A percentile compares a stretch with the other conserved stretches of the same genome.
Conservation (phyloP, 2,329 filamentous ascomycete genomes). For the Fusarium siculi region DNA sequence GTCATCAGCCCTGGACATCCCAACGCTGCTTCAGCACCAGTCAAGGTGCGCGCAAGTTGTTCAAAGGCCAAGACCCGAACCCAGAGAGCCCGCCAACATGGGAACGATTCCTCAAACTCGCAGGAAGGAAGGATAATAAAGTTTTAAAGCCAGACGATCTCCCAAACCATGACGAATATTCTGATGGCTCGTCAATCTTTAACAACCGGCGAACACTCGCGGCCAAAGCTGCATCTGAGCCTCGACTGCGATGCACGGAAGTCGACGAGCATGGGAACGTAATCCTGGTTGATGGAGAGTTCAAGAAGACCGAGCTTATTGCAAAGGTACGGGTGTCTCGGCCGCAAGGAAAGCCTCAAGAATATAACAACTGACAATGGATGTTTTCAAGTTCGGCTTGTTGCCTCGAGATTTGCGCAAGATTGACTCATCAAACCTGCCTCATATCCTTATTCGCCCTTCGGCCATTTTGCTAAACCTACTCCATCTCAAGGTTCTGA, state of each 20-base stretch:
- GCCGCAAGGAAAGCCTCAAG: background rate
- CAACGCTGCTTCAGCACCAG: constrained; percentile 48
- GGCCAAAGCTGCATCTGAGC: constrained; percentile 83
- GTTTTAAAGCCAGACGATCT: constrained; percentile 67
- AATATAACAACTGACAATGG: constrained; percentile 6
- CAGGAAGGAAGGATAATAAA: constrained; percentile 51
- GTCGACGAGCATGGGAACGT: constrained; percentile 93
- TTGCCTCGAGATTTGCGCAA: constrained; percentile 95
- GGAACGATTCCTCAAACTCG: constrained; percentile 61
- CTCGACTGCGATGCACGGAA: constrained; percentile 91
- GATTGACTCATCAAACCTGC: constrained; percentile 95
- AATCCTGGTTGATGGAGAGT: constrained; percentile 92
- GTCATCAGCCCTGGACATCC: constrained; percentile 9
- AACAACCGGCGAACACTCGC: constrained; percentile 75
- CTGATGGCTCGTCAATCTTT: constrained; percentile 67
- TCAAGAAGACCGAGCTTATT: constrained; percentile 97
- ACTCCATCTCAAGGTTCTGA: constrained; percentile 93
- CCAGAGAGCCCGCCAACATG: constrained; percentile 50
- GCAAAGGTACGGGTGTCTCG: constrained; percentile 72
- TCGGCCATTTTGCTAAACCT: constrained; percentile 95
- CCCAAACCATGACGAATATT: constrained; percentile 68
- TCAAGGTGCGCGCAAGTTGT: constrained; percentile 31
- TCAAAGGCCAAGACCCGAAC: constrained; percentile 32
- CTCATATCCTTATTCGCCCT: constrained; percentile 92
- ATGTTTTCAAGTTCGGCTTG: constrained; percentile 76